phyloP scores from a whole-genome alignment of 2,329 filamentous ascomycete species.

The Aspergillus transmontanensis region DNA sequence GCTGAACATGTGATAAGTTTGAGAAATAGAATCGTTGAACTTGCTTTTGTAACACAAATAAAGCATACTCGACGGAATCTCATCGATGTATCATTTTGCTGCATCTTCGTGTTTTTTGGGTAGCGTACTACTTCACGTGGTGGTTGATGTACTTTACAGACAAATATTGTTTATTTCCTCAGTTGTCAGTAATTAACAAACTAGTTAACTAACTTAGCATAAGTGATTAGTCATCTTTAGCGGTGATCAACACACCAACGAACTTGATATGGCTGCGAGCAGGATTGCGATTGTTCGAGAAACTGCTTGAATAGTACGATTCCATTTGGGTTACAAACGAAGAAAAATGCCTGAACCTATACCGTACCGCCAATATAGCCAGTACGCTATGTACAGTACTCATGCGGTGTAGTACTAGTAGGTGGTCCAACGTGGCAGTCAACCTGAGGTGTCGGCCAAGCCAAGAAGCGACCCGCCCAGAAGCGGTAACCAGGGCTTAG shows the following conservation, averaged over 20 bases:
- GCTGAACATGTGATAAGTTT: neutral
- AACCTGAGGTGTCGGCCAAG: constrained; percentile 12
- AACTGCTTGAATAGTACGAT: neutral
- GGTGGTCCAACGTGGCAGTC: neutral
- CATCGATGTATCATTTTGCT: neutral
- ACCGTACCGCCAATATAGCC: neutral
- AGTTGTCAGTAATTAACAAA: neutral
- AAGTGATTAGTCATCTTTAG: neutral
- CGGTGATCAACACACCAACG: neutral
- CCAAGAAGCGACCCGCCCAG: constrained; percentile 13
- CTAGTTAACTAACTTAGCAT: neutral
- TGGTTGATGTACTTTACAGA: neutral
- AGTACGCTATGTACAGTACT: neutral
- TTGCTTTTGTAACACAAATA: neutral
- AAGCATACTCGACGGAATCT: neutral
- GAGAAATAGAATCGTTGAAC: neutral
- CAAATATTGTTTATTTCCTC: neutral
- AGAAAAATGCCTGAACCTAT: neutral
- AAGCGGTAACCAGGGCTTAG: constrained; percentile 38
- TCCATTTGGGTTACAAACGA: neutral
- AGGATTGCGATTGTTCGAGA: neutral
- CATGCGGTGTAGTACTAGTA: neutral
- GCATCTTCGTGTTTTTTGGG: neutral
- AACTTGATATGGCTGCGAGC: neutral
- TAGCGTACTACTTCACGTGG: neutral